Evolutionary conservation across 1,284 basidiomycete genomes (phyloP), one percentile per base, ranked within the genome.

Genomic region (Porphyrellus sp.): DNA sequence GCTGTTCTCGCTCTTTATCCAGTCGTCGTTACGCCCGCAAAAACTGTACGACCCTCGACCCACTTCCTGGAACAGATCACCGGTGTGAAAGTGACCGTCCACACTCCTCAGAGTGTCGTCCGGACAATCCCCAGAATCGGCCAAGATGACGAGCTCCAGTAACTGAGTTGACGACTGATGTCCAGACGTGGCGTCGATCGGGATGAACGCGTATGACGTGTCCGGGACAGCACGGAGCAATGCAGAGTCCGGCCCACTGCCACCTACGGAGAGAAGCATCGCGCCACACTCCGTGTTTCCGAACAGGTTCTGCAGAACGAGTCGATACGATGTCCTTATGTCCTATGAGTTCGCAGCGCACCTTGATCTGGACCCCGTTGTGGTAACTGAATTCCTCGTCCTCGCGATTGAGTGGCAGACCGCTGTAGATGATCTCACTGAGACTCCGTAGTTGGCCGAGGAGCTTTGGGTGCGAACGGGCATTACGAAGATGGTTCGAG

Each of bases 1-100:
- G 59, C 85, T 84, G 65, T 79, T 86, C 62, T 86, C 81, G 38
- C 81, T 84, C 71, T 88, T 88, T 65, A 89, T 88, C 86, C 86
- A 89, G 65, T 89, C 86, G 56, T 88, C 86, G 56, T 86, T 80
- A 38, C 86, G 77, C 16, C 86, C 86, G 44, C 82, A 77, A 62
- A 79, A 85, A 27, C 80, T 63, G 65, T 82, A 89, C 54, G 69
- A 70, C 0, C 82, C 82, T 1, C 79, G 74, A 2, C 70, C 54
- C 30, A 76, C 71, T 63, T 85, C 79, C 57, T 81, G 74, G 74
- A 89, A 89, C 23, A 89, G 71, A 63, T 89, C 86, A 6, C 86
- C 86, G 12, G 86, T 89, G 66, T 86, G 85, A 70, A 83, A 86
- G 60, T 85, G 72, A 7, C 85, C 84, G 63, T 88, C 84, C 0